phyloP scores from a whole-genome alignment of 164 flowering plant species.

The Platanus orientalis region DNA sequence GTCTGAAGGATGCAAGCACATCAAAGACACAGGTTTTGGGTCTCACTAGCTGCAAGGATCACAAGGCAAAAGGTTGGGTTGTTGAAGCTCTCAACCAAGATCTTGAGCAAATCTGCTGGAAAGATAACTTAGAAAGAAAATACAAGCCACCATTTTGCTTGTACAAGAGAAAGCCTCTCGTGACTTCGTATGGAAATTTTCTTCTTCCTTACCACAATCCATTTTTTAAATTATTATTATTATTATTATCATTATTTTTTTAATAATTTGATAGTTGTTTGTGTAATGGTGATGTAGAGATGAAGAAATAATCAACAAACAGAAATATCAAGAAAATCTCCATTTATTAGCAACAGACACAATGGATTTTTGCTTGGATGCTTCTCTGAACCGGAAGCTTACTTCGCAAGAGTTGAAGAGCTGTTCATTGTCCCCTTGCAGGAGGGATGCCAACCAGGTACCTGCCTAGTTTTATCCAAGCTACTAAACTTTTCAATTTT shows the following conservation, averaged over 20 bases:
- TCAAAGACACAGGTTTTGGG: slow-evolving; percentile 22
- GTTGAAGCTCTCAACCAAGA: slow-evolving; percentile 31
- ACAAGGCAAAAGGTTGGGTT: slow-evolving; percentile 50
- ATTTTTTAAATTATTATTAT: background rate
- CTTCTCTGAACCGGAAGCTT: slow-evolving; percentile 45
- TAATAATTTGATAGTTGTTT: background rate
- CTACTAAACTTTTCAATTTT: too few relatives aligned
- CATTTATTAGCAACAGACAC: slow-evolving; percentile 37
- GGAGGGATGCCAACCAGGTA: slow-evolving; percentile 65
- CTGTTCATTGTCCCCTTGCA: slow-evolving; percentile 56
- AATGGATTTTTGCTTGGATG: slow-evolving; percentile 49
- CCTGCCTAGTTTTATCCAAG: background rate
- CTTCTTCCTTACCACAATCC: slow-evolving; percentile 5
- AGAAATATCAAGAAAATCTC: slow-evolving; percentile 32
- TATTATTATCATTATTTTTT: background rate
- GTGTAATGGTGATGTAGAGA: slow-evolving; percentile 34
- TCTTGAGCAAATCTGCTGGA: slow-evolving; percentile 66
- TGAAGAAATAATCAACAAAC: slow-evolving; percentile 24
- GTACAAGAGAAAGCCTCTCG: slow-evolving; percentile 33
- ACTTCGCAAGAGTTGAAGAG: slow-evolving; percentile 36
- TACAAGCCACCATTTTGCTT: slow-evolving; percentile 44
- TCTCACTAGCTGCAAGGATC: slow-evolving; percentile 53
- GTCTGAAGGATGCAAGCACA: slow-evolving; percentile 4
- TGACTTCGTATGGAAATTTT: slow-evolving; percentile 33
- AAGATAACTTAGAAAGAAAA: slow-evolving; percentile 28